Percentiles rank a stretch among this genome's conserved stretches.
Evolutionary conservation across 768 basidiomycete species (phyloP).

Genomic region (Naganishia onofrii): DNA sequence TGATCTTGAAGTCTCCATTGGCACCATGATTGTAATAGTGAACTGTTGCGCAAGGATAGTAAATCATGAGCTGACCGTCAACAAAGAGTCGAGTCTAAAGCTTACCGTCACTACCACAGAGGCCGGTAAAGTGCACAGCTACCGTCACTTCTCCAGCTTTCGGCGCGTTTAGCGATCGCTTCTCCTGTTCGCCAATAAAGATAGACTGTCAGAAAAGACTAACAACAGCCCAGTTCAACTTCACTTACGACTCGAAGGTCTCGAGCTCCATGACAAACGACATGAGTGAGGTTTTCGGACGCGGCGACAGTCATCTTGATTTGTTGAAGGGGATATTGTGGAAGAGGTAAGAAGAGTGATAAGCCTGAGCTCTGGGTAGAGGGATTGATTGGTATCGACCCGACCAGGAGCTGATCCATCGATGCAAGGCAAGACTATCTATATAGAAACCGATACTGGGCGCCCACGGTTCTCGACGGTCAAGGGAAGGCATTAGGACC

Average conservation of each 20-base stretch:
- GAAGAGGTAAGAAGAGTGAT: too few species aligned
- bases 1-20: slow-evolving; percentile 87
- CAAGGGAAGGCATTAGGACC: background rate
- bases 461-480: background rate
- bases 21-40: slow-evolving; percentile 87
- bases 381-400: background rate
- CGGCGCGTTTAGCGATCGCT: slow-evolving; percentile 71
- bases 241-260: slow-evolving; percentile 68
- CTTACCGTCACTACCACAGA: slow-evolving; percentile 67
- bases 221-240: background rate
- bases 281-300: slow-evolving; percentile 57
- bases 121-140: slow-evolving; percentile 73
- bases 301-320: slow-evolving; percentile 4
- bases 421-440: background rate
- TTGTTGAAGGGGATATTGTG: background rate
- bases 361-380: too few species aligned
- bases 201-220: background rate
- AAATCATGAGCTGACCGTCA: background rate
- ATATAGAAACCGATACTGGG: background rate
- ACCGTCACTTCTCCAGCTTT: slow-evolving; percentile 73
- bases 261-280: slow-evolving; percentile 76
- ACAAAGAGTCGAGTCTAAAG: slow-evolving; percentile 61
- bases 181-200: slow-evolving; percentile 52
- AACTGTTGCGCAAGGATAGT: slow-evolving; percentile 56
- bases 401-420: background rate